Base-by-base conservation (phyloP, 2,329 filamentous ascomycete species). In the Ceratocystis smalleyi region DNA sequence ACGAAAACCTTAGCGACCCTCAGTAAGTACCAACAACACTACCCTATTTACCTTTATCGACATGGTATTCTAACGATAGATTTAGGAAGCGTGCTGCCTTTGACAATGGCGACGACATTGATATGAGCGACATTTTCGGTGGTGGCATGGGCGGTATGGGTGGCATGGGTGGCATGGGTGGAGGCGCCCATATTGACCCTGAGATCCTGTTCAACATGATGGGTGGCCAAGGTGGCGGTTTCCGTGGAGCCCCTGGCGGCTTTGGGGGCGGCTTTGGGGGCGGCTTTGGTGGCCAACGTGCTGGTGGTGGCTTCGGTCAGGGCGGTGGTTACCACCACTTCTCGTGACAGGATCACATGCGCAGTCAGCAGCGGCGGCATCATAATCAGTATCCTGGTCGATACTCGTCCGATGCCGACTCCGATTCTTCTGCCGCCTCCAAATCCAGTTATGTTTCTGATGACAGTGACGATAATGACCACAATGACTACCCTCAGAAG, bases 1-100 rank as follows among this genome's bases (percentile, higher is more conserved):
- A 99, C 73, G 94, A 99, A 77, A 95, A 87, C 61, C 78, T 99
- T 76, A 96, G 89, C 72, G 94, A 99, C 75, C 80, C 91, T 77
- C 86, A 96, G 86, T 91, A 87, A 76, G 87, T 84, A 30, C n/a
- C 19, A n/a, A 8, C 59, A 40, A 40, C 67, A 62, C 49, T 22
- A 8, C 40, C 15, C 22, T 22, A 22, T 43, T 27, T 62, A 65
- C 61, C 75, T 81, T 72, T n/a, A 10, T 40, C 12, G 35, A 40
- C 12, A 40, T 40, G 24, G 19, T 40, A 22, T 17, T 24, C 27
- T 62, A 62, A 30, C 55, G 8, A 5, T 55, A n/a, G 15, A 19
- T 27, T 59, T 67, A 90, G 87, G 75, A 97, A 96, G 78, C 86
- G 89, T 69, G 87, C 88, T 68, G 81, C 88, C 63, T 99, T 95